Evolutionary conservation across 257 asterid genomes (phyloP).

Genomic region (Lantana camara): DNA sequence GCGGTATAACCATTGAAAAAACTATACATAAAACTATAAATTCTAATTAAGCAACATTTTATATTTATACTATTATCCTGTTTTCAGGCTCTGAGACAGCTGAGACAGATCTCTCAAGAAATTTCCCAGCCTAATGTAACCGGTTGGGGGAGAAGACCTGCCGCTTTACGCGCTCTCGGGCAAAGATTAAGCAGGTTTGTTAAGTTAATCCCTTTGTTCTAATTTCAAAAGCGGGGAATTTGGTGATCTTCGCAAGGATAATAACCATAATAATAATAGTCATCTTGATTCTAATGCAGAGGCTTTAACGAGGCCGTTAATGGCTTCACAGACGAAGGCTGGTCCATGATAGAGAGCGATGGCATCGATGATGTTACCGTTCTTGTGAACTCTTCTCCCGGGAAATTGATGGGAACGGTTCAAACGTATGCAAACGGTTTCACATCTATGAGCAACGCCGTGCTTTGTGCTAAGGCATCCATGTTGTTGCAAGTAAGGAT

Average conservation of each 20-base stretch:
- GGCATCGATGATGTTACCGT: slow-evolving; percentile 93
- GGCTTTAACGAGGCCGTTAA: slow-evolving; percentile 98
- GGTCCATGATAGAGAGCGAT: slow-evolving; percentile 86
- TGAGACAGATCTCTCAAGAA: slow-evolving; percentile 93
- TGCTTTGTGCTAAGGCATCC: slow-evolving; percentile 93
- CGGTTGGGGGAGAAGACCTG: slow-evolving; percentile 97
- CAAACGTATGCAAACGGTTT: slow-evolving; percentile 70
- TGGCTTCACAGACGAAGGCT: slow-evolving; percentile 91
- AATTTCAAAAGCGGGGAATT: background rate
- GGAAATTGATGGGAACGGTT: slow-evolving; percentile 72
- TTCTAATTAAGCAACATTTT: too few relatives aligned
- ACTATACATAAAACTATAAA: too few relatives aligned
- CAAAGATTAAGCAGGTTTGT: slow-evolving; percentile 89
- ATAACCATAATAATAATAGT: background rate
- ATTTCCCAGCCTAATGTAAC: slow-evolving; percentile 75
- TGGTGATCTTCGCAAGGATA: slow-evolving; percentile 4
- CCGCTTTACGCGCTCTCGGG: slow-evolving; percentile 90
- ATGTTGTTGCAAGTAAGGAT: slow-evolving; percentile 82
- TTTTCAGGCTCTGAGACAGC: slow-evolving; percentile 81
- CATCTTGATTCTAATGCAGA: slow-evolving; percentile 41
- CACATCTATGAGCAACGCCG: slow-evolving; percentile 72
- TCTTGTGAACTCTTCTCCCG: slow-evolving; percentile 83
- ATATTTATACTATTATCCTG: background rate
- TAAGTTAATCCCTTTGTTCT: slow-evolving; percentile 7
- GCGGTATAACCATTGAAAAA: slow-evolving; percentile 68